Percentiles rank a stretch among this genome's conserved stretches.
phyloP scores from a whole-genome alignment of 768 basidiomycete genomes.

The Auricularia sp. region DNA sequence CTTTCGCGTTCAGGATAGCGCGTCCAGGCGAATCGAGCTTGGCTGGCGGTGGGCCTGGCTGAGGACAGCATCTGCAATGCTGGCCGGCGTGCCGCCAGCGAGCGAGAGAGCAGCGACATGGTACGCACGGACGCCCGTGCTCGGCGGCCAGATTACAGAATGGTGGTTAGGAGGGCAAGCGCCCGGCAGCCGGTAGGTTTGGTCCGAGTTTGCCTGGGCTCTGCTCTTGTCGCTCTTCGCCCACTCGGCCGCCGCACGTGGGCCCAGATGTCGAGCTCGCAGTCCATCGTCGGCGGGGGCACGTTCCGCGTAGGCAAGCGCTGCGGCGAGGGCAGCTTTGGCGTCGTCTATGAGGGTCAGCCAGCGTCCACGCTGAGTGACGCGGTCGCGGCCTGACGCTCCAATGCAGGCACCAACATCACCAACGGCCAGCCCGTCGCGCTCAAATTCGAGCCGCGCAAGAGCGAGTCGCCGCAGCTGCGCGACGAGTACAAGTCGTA shows the following conservation, averaged over 20 bases:
- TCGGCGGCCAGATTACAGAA: no score
- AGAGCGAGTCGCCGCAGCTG: slow-evolving; percentile 80
- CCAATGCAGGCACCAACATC: slow-evolving; percentile 74
- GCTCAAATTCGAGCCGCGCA: slow-evolving; percentile 97
- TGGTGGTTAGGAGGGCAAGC: no score
- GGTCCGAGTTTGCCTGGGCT: no score
- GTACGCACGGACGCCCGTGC: not conserved
- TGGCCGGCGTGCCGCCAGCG: not conserved
- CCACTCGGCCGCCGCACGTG: no score
- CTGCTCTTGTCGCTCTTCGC: no score
- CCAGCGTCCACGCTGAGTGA: not conserved
- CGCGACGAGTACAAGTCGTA: slow-evolving; percentile 98
- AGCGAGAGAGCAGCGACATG: not conserved
- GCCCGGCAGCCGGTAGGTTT: no score
- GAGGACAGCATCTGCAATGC: not conserved
- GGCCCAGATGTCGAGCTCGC: not conserved
- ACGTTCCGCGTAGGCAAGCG: slow-evolving; percentile 98
- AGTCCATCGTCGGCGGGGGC: slow-evolving; percentile 58
- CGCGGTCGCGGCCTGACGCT: not conserved
- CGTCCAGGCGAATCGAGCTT: not conserved
- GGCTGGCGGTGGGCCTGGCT: no score
- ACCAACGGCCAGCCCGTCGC: slow-evolving; percentile 98
- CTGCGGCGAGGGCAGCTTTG: slow-evolving; percentile 98
- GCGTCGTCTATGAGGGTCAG: slow-evolving; percentile 87
- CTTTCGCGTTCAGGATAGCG: slow-evolving; percentile 3